These are phyloP conservation scores for Chenopodium formosanum DNA, from an alignment of 148 eudicot genomes.

Conservation along the genomic window DNA sequence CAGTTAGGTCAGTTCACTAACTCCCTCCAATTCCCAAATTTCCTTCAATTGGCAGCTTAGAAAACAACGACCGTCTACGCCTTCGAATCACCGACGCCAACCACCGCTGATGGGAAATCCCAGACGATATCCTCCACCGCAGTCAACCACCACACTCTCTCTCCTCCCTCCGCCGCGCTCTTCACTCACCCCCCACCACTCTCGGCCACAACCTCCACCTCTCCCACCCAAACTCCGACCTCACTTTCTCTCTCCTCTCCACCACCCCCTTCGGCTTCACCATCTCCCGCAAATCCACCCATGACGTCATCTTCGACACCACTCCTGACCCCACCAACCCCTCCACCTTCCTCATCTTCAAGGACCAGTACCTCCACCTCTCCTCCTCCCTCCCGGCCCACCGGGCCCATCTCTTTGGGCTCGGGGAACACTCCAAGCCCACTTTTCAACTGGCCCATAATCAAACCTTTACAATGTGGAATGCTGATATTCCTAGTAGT, in stretches of 20 bases:
- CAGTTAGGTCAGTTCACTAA: too few relatives aligned
- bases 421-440: constrained; percentile 75
- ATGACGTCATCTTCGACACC: constrained; percentile 59
- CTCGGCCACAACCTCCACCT: constrained; percentile 33
- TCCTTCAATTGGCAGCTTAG: constrained; percentile 40
- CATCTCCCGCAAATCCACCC: constrained; percentile 56
- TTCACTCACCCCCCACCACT: constrained; percentile 28
- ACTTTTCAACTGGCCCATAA: constrained; percentile 52
- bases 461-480: constrained; percentile 76
- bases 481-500: constrained; percentile 49
- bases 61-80: constrained; percentile 46
- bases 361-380: constrained; percentile 66
- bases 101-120: constrained; percentile 66
- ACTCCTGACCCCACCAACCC: constrained; percentile 26
- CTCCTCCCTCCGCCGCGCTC: neutral
- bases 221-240: constrained; percentile 50
- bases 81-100: constrained; percentile 57
- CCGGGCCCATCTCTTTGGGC: constrained; percentile 62
- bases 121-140: constrained; percentile 38
- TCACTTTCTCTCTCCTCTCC: constrained; percentile 56
- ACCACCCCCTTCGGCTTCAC: constrained; percentile 73
- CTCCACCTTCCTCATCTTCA: constrained; percentile 53
- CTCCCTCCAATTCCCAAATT: too few relatives aligned
- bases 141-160: neutral
- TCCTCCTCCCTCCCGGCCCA: constrained; percentile 57